A percentile compares a stretch with the other conserved stretches of the same genome.
Conservation (phyloP, 2,329 filamentous ascomycete species). For the Parascedosporium putredinis region DNA sequence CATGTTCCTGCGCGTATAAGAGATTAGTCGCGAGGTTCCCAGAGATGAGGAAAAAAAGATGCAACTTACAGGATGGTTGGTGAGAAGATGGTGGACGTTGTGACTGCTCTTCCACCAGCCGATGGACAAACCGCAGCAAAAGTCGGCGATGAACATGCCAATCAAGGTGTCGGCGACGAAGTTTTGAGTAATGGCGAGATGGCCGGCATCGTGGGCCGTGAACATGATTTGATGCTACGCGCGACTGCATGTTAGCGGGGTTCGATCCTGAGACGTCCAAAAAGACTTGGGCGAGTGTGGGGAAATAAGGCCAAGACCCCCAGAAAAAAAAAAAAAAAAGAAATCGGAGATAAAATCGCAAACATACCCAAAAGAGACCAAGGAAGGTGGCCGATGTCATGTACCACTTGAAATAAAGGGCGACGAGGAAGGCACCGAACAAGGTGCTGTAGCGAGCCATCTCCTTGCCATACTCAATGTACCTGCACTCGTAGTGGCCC, state of each 20-base stretch:
- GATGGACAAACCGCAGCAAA: constrained; percentile 54
- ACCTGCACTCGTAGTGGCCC: constrained; percentile 49
- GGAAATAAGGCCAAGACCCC: too few relatives aligned
- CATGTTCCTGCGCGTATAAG: constrained; percentile 32
- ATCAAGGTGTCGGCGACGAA: constrained; percentile 49
- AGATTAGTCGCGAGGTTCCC: background rate
- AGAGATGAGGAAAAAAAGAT: background rate
- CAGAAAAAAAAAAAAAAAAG: constrained; percentile 4
- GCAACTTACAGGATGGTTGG: constrained; percentile 44
- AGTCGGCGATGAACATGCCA: constrained; percentile 52
- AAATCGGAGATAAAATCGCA: background rate
- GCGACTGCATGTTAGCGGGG: background rate
- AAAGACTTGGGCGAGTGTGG: too few relatives aligned
- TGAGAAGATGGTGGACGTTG: constrained; percentile 58
- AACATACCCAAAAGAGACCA: constrained; percentile 49
- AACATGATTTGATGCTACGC: constrained; percentile 59
- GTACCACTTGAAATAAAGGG: constrained; percentile 43
- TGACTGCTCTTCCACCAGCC: constrained; percentile 63
- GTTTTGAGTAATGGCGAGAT: constrained; percentile 50
- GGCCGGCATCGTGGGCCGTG: constrained; percentile 54
- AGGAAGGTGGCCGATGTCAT: constrained; percentile 45
- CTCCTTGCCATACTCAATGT: constrained; percentile 48
- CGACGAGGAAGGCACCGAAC: constrained; percentile 35
- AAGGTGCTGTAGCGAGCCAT: constrained; percentile 40
- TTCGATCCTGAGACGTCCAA: too few relatives aligned